These are phyloP conservation scores for Hibiscus tridactylites DNA, from an alignment of 345 rosid species.

Conservation along the genomic window DNA sequence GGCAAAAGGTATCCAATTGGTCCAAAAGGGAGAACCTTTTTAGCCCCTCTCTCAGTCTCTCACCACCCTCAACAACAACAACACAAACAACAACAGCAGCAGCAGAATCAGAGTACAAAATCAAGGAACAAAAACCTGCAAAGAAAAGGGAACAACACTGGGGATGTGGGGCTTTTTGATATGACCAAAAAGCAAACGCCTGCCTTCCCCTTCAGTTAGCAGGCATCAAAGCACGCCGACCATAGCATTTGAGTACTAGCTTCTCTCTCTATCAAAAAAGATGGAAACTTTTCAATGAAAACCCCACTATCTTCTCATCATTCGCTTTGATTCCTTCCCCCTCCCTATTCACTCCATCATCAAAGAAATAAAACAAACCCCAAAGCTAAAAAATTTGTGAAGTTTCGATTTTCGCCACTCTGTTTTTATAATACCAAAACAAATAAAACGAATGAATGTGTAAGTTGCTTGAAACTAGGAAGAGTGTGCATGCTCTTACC, in stretches of 20 bases:
- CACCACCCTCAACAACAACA: neutral
- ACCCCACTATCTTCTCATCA: constrained; percentile 13
- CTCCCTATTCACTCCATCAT: neutral
- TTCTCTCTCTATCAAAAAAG: constrained; percentile 19
- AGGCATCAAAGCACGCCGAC: constrained; percentile 47
- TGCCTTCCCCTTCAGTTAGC: constrained; percentile 27
- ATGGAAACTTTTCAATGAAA: constrained; percentile 49
- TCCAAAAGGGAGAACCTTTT: constrained; percentile 10
- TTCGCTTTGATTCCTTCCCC: constrained; percentile 10
- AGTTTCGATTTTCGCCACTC: too few relatives aligned
- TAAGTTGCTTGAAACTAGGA: constrained; percentile 37
- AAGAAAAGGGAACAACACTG: constrained; percentile 14
- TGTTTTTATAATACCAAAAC: neutral
- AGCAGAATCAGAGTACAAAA: constrained; percentile 27
- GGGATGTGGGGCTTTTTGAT: constrained; percentile 33
- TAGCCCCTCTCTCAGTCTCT: neutral
- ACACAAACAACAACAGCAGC: neutral
- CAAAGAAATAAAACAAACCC: neutral
- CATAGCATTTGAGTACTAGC: constrained; percentile 27
- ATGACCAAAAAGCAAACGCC: neutral
- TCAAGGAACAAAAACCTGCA: constrained; percentile 59
- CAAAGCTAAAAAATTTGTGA: neutral
- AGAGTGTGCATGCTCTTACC: constrained; percentile 58
- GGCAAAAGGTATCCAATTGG: constrained; percentile 12
- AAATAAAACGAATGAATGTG: neutral